Evolutionary conservation across 768 basidiomycete genomes (phyloP).

Genomic region (Russula lepida): DNA sequence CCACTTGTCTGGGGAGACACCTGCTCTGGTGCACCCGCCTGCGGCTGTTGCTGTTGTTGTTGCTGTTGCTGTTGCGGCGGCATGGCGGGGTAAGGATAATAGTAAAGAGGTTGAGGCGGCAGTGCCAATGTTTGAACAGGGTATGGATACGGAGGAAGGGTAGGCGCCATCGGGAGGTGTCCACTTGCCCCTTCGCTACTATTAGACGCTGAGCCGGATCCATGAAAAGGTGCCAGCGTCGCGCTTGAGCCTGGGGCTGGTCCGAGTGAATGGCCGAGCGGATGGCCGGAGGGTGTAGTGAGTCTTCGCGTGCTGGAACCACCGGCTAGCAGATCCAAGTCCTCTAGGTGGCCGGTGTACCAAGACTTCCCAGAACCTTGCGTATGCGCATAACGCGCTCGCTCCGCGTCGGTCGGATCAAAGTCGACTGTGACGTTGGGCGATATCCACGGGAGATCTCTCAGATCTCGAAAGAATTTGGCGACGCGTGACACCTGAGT

Average conservation of each 20-base stretch:
- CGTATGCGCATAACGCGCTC: conserved; percentile 1
- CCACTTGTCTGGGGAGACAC: conserved; percentile 7
- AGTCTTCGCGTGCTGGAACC: neutral
- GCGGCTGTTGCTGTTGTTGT: neutral
- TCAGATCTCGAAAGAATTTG: conserved; percentile 19
- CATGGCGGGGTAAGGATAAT: conserved; percentile 10
- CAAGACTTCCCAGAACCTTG: conserved; percentile 10
- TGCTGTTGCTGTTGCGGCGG: neutral
- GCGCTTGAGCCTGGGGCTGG: conserved; percentile 8
- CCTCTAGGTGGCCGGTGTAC: conserved; percentile 15
- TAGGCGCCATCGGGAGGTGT: conserved; percentile 1
- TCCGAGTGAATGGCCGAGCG: conserved; percentile 1
- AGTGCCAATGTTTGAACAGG: conserved; percentile 8
- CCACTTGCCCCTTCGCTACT: conserved; percentile 3
- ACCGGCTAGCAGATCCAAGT: conserved; percentile 15
- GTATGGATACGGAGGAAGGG: conserved; percentile 1
- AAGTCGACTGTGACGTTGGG: conserved; percentile 18
- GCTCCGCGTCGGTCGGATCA: conserved; percentile 11
- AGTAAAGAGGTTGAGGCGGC: conserved; percentile 13
- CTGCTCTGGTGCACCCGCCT: neutral
- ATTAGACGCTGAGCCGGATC: conserved; percentile 12
- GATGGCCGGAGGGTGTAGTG: conserved; percentile 5
- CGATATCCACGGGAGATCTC: conserved; percentile 19
- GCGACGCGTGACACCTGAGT: conserved; percentile 17
- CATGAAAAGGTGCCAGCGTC: conserved; percentile 7